Percentiles rank a stretch among this genome's conserved stretches.
phyloP scores from a whole-genome alignment of 129 eudicot species.

The Centaurea solstitialis region DNA sequence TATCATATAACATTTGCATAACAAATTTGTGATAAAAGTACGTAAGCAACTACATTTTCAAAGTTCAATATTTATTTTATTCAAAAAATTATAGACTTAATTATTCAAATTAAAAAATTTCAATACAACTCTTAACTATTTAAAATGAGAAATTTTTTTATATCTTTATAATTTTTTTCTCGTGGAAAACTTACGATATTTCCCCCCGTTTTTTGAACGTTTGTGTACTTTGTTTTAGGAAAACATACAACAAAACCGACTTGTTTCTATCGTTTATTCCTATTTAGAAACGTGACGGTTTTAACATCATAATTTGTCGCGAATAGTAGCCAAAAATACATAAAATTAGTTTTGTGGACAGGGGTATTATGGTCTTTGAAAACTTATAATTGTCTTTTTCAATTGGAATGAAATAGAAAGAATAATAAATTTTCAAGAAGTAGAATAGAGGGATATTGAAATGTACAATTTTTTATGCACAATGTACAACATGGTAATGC shows the following conservation, averaged over 20 bases:
- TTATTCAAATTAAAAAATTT: no score
- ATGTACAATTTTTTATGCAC: neutral
- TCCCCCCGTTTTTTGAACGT: neutral
- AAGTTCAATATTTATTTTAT: no score
- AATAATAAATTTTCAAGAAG: neutral
- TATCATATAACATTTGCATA: no score
- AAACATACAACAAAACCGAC: neutral
- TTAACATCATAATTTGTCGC: neutral
- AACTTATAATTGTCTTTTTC: neutral
- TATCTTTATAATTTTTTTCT: no score
- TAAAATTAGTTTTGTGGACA: slow-evolving; percentile 2
- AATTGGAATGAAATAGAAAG: slow-evolving; percentile 6
- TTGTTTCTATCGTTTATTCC: neutral
- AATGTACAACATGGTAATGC: slow-evolving; percentile 12
- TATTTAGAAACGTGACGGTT: neutral
- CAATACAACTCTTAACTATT: no score
- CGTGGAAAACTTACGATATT: no score
- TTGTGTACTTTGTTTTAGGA: neutral
- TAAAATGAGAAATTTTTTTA: no score
- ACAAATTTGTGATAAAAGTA: no score
- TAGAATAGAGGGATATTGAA: neutral
- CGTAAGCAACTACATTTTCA: no score
- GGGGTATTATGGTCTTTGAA: neutral
- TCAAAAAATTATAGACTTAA: no score
- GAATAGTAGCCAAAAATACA: neutral